Evolutionary conservation across 1,139 yeast species (phyloP), one percentile per base, ranked within the genome.

Genomic region (Eremothecium cymbalariae): DNA sequence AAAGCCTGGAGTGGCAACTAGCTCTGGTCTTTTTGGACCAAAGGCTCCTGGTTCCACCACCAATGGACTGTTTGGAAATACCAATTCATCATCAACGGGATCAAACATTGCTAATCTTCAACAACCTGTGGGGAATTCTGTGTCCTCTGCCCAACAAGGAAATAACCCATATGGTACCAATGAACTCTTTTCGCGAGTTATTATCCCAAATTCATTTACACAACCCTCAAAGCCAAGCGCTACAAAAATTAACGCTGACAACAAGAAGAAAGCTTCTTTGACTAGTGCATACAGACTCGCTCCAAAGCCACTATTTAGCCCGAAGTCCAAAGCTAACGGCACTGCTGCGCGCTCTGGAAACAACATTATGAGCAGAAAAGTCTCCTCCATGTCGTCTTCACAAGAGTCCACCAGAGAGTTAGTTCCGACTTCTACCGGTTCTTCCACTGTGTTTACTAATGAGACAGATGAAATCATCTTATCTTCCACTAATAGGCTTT

Each of bases 141-240:
- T 46, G 33, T 51, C 48, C 24, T 46, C 44, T 21, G 56, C 47
- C 33, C 48, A 43, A 25, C 46, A 47, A 39, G 36, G 47, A 37
- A 31, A 40, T 33, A 81, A 81, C 53, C 90, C 93, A 27, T 81
- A 78, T 54, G 88, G 90, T 2, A 67, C 67, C 43, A 78, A 77
- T 52, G 84, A 84, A 4, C 62, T 77, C 34, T 79, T 74, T 60
- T 65, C 67, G 19, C 53, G 53, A 28, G 48, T 50, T 12, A 42
- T 45, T 8, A 39, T 50, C 21, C 53, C 57, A 6, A 46, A 41
- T 25, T 43, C 71, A 2, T 53, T 68, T 17, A 70, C 69, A 7
- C 83, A 86, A 25, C 56, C 73, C 18, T 75, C 76, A 2, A 70
- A 72, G 19, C 71, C 77, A 8, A 45, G 48, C 19, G 41, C 47